phyloP scores from a whole-genome alignment of 306 rosid genomes.

The Sindora glabra region DNA sequence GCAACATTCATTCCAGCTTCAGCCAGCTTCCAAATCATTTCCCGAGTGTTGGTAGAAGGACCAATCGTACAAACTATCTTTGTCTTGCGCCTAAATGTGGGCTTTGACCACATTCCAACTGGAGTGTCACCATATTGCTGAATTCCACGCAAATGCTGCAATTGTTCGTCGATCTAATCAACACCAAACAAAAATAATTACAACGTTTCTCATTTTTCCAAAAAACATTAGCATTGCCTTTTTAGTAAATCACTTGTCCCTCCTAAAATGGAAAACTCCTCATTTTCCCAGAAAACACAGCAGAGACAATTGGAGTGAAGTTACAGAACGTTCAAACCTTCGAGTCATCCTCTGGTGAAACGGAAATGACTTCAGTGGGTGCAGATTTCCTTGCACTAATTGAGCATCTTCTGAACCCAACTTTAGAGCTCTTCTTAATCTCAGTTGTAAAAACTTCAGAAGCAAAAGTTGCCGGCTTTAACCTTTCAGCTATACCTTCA shows the following conservation, averaged over 20 bases:
- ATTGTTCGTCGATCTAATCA: conserved; percentile 49
- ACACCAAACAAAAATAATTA: not conserved
- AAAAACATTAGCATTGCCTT: too few species aligned
- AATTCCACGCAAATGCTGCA: conserved; percentile 44
- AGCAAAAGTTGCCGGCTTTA: conserved; percentile 40
- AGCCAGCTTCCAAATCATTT: conserved; percentile 98
- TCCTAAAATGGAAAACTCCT: too few species aligned
- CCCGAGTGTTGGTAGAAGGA: conserved; percentile 85
- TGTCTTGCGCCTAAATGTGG: conserved; percentile 77
- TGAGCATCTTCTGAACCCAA: conserved; percentile 12
- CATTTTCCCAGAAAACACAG: too few species aligned
- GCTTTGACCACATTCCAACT: conserved; percentile 81
- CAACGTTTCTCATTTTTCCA: too few species aligned
- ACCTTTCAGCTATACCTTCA: conserved; percentile 25
- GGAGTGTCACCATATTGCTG: conserved; percentile 50
- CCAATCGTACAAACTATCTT: conserved; percentile 97
- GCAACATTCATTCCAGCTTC: conserved; percentile 99
- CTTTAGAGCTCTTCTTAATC: conserved; percentile 10
- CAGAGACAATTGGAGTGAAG: not conserved
- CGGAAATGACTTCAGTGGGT: conserved; percentile 60
- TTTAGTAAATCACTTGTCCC: too few species aligned
- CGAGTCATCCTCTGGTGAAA: conserved; percentile 60
- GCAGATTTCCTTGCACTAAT: conserved; percentile 47
- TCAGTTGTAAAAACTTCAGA: conserved; percentile 17
- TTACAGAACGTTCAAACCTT: conserved; percentile 39